These are phyloP conservation scores for Friedmanniomyces simplex DNA, from an alignment of 495 filamentous ascomycete genomes.

Conservation along the genomic window DNA sequence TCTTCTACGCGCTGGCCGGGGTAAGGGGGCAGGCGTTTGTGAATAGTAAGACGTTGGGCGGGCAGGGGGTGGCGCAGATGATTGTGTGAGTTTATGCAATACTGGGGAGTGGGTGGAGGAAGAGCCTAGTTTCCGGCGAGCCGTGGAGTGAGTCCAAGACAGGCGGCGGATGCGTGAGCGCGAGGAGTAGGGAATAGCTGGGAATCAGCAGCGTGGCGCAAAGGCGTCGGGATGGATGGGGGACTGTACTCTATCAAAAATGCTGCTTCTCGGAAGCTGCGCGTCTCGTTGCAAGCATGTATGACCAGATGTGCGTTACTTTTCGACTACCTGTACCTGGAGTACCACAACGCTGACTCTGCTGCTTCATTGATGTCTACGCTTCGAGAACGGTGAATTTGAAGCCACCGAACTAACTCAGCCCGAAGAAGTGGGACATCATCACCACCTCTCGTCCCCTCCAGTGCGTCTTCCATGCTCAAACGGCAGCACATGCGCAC, in stretches of 20 bases:
- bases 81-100: constrained; percentile 61
- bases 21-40: constrained; percentile 90
- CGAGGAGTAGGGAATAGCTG: too few relatives aligned
- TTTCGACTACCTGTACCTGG: too few relatives aligned
- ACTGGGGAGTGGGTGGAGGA: too few relatives aligned
- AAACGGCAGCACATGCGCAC: not conserved
- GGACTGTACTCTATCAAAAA: not conserved
- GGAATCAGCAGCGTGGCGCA: not conserved
- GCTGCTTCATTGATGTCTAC: too few relatives aligned
- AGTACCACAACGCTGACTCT: too few relatives aligned
- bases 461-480: not conserved
- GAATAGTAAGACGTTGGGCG: constrained; percentile 92
- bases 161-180: too few relatives aligned
- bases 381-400: too few relatives aligned
- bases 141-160: too few relatives aligned
- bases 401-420: too few relatives aligned
- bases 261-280: not conserved
- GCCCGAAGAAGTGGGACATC: too few relatives aligned
- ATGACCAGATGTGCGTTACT: not conserved
- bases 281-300: not conserved
- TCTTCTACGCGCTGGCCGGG: constrained; percentile 76
- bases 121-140: too few relatives aligned
- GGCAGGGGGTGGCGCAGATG: constrained; percentile 93
- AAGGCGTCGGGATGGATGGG: not conserved
- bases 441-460: too few relatives aligned